Evolutionary conservation across 768 basidiomycete genomes (phyloP), one percentile per base, ranked within the genome.

Genomic region (Termitomyces sp.): DNA sequence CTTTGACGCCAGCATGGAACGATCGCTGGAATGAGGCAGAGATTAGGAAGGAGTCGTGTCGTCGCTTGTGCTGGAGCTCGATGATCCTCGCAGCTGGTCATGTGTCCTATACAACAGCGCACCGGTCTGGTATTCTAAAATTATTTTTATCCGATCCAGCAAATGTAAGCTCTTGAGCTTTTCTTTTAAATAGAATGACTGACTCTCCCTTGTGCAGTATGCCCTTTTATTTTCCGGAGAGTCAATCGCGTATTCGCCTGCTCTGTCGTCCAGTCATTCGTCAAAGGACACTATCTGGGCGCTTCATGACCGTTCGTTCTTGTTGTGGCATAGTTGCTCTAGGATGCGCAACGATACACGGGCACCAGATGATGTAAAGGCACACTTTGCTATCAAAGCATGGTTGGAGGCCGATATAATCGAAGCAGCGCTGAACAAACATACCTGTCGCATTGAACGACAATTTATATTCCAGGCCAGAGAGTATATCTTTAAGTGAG

Each of bases 181-280:
- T 53, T 49, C 32, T 52, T 32, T 59, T n/a, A 65, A 20, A 24
- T 53, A 22, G n/a, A 16, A 22, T 32, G 20, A 24, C 35, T 66
- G 28, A 67, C 52, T 48, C 4, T 28, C 44, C 7, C 54, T 54
- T 45, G 33, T 62, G 15, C 66, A 92, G 90, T 89, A 86, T 70
- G 82, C 84, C 1, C 70, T 91, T n/a, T 74, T 92, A 22, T 91
- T 92, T 70, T 86, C 89, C 7, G 90, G 88, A n/a, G 90, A 91
- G 73, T 79, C 83, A 13, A 73, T 85, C 28, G 73, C 71, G 3
- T 73, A 73, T 33, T 78, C 74, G 11, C 76, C 75, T 12, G 45
- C 67, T 22, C 59, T 73, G 20, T 48, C 69, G 22, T 65, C 60
- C 39, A 42, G 56, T 42, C 63, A 69, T 58, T 76, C 82, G 4